Conservation (phyloP, 1,139 yeast genomes). For the Magnusiomyces suaveolens region DNA sequence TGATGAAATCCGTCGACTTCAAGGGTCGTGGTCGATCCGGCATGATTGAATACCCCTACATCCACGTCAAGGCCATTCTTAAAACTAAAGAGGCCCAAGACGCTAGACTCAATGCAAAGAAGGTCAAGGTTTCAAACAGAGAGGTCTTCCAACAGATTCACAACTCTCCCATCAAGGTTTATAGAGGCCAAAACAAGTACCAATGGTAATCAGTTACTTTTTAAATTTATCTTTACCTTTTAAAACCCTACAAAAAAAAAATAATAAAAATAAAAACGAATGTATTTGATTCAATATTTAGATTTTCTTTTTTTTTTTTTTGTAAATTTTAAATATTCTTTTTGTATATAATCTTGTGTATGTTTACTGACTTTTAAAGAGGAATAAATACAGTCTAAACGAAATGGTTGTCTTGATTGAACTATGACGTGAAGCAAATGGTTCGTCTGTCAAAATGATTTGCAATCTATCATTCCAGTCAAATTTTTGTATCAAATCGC, state of each 20-base stretch:
- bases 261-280: slow-evolving; percentile 6
- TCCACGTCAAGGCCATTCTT: slow-evolving; percentile 72
- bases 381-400: no score
- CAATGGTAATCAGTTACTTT: slow-evolving; percentile 26
- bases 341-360: background rate
- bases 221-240: background rate
- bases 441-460: no score
- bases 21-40: slow-evolving; percentile 92
- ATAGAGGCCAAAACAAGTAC: slow-evolving; percentile 24
- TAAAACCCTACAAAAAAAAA: background rate
- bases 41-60: slow-evolving; percentile 60
- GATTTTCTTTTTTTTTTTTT: no score
- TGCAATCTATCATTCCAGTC: no score
- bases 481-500: no score
- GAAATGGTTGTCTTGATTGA: no score
- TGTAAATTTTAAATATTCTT: background rate
- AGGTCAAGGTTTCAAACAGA: slow-evolving; percentile 36
- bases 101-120: slow-evolving; percentile 36
- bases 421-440: no score
- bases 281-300: slow-evolving; percentile 2
- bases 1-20: slow-evolving; percentile 63
- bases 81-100: slow-evolving; percentile 54
- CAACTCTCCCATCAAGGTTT: slow-evolving; percentile 23
- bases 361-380: background rate
- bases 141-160: slow-evolving; percentile 25